Evolutionary conservation across 176 grass and related monocot genomes (phyloP).

Genomic region (Zea mays): Zm-B73-REFERENCE-NAM-5.0 NC_050105.1:90490501-90491000

Average conservation of each 20-base stretch:
- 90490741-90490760: conserved; percentile 86
- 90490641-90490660: conserved; percentile 6
- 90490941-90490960: conserved; percentile 4
- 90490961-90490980: background rate
- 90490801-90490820: conserved; percentile 83
- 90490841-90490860: conserved; percentile 98
- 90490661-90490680: conserved; percentile 22
- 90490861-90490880: conserved; percentile 91
- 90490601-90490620: conserved; percentile 39
- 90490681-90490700: conserved; percentile 36
- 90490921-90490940: conserved; percentile 61
- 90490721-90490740: conserved; percentile 96
- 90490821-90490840: conserved; percentile 92
- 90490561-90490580: conserved; percentile 96
- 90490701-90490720: conserved; percentile 64
- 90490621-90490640: conserved; percentile 12
- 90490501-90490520: conserved; percentile 81
- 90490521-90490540: conserved; percentile 75
- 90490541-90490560: conserved; percentile 68
- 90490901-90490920: conserved; percentile 94
- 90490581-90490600: conserved; percentile 90
- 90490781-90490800: conserved; percentile 96
- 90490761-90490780: conserved; percentile 82
- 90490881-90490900: conserved; percentile 77
- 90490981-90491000: background rate